A percentile compares a stretch with the other conserved stretches of the same genome.
Conservation (phyloP, 2,329 filamentous ascomycete genomes). For the Sclerotinia trifoliorum region DNA sequence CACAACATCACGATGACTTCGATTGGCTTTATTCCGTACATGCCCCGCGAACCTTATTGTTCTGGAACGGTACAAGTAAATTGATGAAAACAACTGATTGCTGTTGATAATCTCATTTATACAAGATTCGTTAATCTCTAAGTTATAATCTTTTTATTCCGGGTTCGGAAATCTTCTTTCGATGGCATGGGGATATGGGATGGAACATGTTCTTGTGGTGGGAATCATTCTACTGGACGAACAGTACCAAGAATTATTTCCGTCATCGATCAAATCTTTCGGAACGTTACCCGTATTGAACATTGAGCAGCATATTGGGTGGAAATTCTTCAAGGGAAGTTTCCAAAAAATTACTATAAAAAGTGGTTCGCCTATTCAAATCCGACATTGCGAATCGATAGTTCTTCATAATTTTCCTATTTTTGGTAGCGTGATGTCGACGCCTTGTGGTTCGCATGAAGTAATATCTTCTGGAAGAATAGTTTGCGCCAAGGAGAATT, state of each 20-base stretch:
- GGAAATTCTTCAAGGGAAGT: background rate
- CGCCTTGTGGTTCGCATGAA: background rate
- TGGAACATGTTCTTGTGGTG: too few species aligned
- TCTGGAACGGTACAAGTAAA: too few species aligned
- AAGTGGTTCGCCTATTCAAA: background rate
- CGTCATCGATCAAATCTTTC: background rate
- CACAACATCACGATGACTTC: too few species aligned
- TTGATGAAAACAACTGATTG: too few species aligned
- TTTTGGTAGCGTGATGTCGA: background rate
- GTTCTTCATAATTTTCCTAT: background rate
- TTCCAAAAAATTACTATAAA: background rate
- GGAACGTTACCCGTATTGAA: background rate
- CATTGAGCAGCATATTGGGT: background rate
- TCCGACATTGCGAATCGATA: background rate
- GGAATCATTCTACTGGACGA: too few species aligned
- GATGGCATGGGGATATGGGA: too few species aligned
- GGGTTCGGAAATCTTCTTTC: too few species aligned
- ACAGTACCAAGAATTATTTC: background rate
- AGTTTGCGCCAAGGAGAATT: constrained; percentile 5
- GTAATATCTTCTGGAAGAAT: constrained; percentile 6
- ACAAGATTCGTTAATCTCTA: too few species aligned
- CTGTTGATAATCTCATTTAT: too few species aligned
- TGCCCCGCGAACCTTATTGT: background rate
- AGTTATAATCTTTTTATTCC: too few species aligned
- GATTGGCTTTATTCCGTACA: background rate